Percentiles rank a stretch among this genome's conserved stretches.
These are phyloP conservation scores for Fusarium sp. DNA, from an alignment of 2,329 filamentous ascomycete species.

Conservation along the genomic window DNA sequence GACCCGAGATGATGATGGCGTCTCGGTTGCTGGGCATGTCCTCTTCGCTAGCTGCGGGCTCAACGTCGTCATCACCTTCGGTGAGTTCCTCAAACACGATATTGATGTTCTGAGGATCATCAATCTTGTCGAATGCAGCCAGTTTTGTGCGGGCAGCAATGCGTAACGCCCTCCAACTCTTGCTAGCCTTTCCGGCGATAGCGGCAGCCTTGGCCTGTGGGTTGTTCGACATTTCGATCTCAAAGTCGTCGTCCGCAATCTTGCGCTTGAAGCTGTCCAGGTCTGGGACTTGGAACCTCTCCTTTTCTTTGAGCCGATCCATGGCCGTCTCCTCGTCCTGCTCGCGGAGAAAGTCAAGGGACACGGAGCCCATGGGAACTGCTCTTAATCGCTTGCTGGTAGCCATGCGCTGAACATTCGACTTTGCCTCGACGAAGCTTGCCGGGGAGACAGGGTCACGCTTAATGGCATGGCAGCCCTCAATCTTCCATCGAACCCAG, in stretches of 20 bases:
- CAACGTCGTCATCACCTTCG: conserved; percentile 52
- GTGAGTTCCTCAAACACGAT: conserved; percentile 65
- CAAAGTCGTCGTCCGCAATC: conserved; percentile 84
- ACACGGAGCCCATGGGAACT: conserved; percentile 77
- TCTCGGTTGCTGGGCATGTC: conserved; percentile 61
- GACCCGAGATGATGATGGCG: conserved; percentile 76
- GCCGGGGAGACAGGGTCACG: conserved; percentile 76
- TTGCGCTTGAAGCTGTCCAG: conserved; percentile 77
- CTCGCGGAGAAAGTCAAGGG: conserved; percentile 83
- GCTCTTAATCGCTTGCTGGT: conserved; percentile 77
- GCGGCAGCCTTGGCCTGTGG: conserved; percentile 66
- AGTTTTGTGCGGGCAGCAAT: conserved; percentile 81
- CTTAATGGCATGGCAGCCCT: conserved; percentile 90
- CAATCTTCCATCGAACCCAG: conserved; percentile 98
- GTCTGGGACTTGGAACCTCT: conserved; percentile 76
- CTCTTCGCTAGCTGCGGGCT: conserved; percentile 47
- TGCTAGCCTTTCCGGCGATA: conserved; percentile 82
- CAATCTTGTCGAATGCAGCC: conserved; percentile 85
- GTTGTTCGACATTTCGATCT: conserved; percentile 83
- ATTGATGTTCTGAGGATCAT: conserved; percentile 79
- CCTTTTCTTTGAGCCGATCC: conserved; percentile 74
- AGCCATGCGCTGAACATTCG: conserved; percentile 73
- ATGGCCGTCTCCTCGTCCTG: conserved; percentile 70
- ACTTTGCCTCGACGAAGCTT: conserved; percentile 77
- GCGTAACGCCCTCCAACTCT: conserved; percentile 89